Percentiles rank a stretch among this genome's conserved stretches.
Evolutionary conservation across 176 grass and related monocot species (phyloP).

Genomic region (Oryza longistaminata): DNA sequence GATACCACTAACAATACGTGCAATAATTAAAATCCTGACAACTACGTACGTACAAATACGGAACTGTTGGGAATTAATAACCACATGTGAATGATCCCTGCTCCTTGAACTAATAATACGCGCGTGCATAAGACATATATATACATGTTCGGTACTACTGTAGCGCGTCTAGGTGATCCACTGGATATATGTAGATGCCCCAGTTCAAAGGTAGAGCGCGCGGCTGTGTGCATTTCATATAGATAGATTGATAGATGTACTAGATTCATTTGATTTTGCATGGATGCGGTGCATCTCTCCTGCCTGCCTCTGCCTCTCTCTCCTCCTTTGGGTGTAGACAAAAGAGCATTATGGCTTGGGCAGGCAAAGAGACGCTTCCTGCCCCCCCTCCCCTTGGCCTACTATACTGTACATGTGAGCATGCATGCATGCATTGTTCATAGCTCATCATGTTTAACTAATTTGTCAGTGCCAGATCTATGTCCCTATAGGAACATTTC

Average conservation of each 20-base stretch:
- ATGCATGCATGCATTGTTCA: neutral
- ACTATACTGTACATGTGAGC: neutral
- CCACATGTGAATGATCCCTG: too few relatives aligned
- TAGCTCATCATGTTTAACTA: constrained; percentile 14
- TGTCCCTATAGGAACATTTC: neutral
- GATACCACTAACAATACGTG: neutral
- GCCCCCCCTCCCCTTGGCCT: constrained; percentile 22
- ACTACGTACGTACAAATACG: neutral
- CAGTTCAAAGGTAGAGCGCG: constrained; percentile 8
- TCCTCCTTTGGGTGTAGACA: constrained; percentile 38
- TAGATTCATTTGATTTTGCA: constrained; percentile 20
- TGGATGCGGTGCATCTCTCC: neutral
- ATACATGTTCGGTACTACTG: neutral
- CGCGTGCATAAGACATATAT: too few relatives aligned
- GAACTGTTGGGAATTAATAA: too few relatives aligned
- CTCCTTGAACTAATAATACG: too few relatives aligned
- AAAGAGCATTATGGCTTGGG: constrained; percentile 46
- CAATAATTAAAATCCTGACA: neutral
- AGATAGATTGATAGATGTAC: too few relatives aligned
- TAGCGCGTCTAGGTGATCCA: neutral
- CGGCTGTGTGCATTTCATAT: neutral
- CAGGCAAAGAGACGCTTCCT: constrained; percentile 41
- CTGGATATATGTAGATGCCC: neutral
- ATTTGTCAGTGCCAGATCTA: neutral
- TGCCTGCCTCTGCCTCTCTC: constrained; percentile 20